Evolutionary conservation across 2,329 filamentous ascomycete genomes (phyloP).

Genomic region (Aspergillaceae sp.): DNA sequence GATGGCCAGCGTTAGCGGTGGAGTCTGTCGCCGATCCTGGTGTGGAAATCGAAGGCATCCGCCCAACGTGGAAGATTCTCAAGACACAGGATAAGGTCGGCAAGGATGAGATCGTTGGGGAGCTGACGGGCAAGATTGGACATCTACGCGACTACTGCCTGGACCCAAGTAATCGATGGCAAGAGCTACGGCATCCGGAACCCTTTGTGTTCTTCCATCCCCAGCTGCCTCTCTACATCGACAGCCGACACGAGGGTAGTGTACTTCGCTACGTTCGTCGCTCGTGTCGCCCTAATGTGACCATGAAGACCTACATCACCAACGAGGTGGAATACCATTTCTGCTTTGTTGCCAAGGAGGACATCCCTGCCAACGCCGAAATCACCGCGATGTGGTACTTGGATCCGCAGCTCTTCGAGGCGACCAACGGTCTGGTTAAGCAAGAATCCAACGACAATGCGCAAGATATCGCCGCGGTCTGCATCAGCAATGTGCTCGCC

Average conservation of each 20-base stretch:
- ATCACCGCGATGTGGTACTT: slow-evolving; percentile 44
- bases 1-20: slow-evolving; percentile 44
- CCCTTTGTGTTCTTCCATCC: slow-evolving; percentile 86
- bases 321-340: slow-evolving; percentile 76
- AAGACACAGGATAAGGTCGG: slow-evolving; percentile 46
- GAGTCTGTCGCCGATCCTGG: slow-evolving; percentile 45
- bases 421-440: slow-evolving; percentile 33
- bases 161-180: slow-evolving; percentile 58
- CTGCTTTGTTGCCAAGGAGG: slow-evolving; percentile 76
- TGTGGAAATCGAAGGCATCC: slow-evolving; percentile 44
- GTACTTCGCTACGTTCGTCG: slow-evolving; percentile 79
- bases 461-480: slow-evolving; percentile 35
- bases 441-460: slow-evolving; percentile 32
- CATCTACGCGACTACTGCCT: slow-evolving; percentile 65
- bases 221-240: slow-evolving; percentile 81
- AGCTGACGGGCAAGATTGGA: slow-evolving; percentile 71
- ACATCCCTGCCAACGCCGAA: slow-evolving; percentile 53
- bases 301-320: slow-evolving; percentile 75
- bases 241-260: slow-evolving; percentile 80
- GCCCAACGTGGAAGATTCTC: slow-evolving; percentile 59
- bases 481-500: slow-evolving; percentile 41
- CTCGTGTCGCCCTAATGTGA: slow-evolving; percentile 86
- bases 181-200: slow-evolving; percentile 49
- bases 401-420: slow-evolving; percentile 31
- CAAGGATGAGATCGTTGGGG: slow-evolving; percentile 51